A percentile compares a stretch with the other conserved stretches of the same genome.
Conservation (phyloP, 2,329 filamentous ascomycete genomes). For the Neopestalotiopsis rosae region DNA sequence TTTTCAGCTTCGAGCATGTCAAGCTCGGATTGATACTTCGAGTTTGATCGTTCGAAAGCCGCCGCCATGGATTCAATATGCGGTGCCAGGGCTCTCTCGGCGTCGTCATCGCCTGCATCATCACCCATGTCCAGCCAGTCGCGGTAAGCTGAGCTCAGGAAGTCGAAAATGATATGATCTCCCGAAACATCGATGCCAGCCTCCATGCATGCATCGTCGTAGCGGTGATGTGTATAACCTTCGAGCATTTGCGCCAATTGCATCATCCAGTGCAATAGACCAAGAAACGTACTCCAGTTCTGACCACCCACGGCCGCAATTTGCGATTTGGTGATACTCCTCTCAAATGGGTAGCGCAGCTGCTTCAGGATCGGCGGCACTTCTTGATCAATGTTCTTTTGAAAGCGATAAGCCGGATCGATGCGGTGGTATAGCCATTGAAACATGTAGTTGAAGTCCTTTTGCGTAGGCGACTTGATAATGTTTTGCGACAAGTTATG, state of each 20-base stretch:
- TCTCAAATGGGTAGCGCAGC: slow-evolving; percentile 91
- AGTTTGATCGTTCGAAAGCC: slow-evolving; percentile 85
- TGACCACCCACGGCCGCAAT: slow-evolving; percentile 94
- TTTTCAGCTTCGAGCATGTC: slow-evolving; percentile 88
- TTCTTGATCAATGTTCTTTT: slow-evolving; percentile 94
- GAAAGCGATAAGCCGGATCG: slow-evolving; percentile 90
- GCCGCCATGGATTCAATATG: slow-evolving; percentile 87
- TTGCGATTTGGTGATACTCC: slow-evolving; percentile 95
- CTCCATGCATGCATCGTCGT: slow-evolving; percentile 89
- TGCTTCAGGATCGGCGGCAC: slow-evolving; percentile 93
- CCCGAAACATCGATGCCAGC: slow-evolving; percentile 85
- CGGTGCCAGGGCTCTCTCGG: slow-evolving; percentile 77
- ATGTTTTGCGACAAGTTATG: slow-evolving; percentile 90
- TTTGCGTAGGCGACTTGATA: slow-evolving; percentile 92
- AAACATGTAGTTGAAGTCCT: slow-evolving; percentile 98
- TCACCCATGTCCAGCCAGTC: slow-evolving; percentile 95
- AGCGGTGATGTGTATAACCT: slow-evolving; percentile 76
- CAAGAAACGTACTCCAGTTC: slow-evolving; percentile 95
- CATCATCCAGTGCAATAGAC: slow-evolving; percentile 98
- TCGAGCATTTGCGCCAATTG: slow-evolving; percentile 94
- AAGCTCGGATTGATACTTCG: slow-evolving; percentile 83
- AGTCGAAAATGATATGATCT: slow-evolving; percentile 93
- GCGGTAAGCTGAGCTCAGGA: slow-evolving; percentile 86
- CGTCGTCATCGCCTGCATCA: slow-evolving; percentile 84
- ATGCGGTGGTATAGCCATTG: slow-evolving; percentile 97